Percentiles rank a stretch among this genome's conserved stretches.
These are phyloP conservation scores for Lumnitzera littorea DNA, from an alignment of 345 rosid species.

Conservation along the genomic window DNA sequence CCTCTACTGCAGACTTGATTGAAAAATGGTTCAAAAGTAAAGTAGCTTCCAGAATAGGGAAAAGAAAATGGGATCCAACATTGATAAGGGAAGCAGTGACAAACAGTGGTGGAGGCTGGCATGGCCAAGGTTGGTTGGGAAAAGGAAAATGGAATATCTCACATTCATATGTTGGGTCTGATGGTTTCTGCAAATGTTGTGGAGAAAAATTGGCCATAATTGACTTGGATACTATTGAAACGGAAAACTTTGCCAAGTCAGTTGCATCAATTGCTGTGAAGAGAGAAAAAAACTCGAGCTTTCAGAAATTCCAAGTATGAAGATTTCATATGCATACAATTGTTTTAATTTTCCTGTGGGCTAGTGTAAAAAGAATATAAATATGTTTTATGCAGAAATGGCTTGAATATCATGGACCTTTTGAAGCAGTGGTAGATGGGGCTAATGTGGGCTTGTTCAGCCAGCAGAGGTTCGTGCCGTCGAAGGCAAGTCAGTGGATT, in stretches of 20 bases:
- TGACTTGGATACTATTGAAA: constrained; percentile 57
- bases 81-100: constrained; percentile 28
- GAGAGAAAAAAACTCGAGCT: constrained; percentile 46
- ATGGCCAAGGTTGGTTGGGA: constrained; percentile 69
- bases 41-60: constrained; percentile 45
- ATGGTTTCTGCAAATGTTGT: constrained; percentile 51
- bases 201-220: constrained; percentile 49
- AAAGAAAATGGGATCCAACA: constrained; percentile 32
- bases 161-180: constrained; percentile 24
- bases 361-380: constrained; percentile 1
- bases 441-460: constrained; percentile 57
- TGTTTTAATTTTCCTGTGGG: constrained; percentile 2
- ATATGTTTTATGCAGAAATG: constrained; percentile 44
- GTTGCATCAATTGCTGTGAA: constrained; percentile 51
- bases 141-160: constrained; percentile 51
- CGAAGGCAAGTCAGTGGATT: constrained; percentile 30
- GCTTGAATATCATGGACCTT: constrained; percentile 64
- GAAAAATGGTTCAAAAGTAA: constrained; percentile 46
- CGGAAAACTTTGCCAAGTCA: constrained; percentile 52
- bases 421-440: constrained; percentile 63
- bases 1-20: constrained; percentile 38
- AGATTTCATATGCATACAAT: constrained; percentile 1
- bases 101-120: constrained; percentile 71
- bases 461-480: constrained; percentile 40
- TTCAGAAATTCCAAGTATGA: constrained; percentile 58